phyloP scores from a whole-genome alignment of 805 yeast species.

The Metschnikowia cubensis region DNA sequence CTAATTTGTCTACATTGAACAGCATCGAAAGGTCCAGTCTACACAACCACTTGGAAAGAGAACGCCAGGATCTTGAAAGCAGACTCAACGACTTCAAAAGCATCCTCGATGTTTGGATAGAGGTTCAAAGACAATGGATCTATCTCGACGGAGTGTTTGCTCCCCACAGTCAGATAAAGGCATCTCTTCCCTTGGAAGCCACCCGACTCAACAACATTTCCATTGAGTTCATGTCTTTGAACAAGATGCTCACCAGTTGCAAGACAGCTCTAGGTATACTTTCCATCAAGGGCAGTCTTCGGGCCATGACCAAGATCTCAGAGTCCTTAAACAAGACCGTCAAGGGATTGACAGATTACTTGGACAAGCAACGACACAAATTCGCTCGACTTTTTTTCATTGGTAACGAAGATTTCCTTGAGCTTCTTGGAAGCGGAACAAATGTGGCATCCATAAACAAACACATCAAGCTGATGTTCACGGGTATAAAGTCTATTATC shows the following conservation, averaged over 20 bases:
- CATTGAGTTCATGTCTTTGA: slow-evolving; percentile 52
- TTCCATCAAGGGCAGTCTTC: slow-evolving; percentile 45
- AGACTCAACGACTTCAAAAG: slow-evolving; percentile 48
- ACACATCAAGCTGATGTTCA: slow-evolving; percentile 68
- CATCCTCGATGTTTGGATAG: slow-evolving; percentile 69
- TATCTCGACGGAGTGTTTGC: slow-evolving; percentile 79
- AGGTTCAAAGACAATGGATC: slow-evolving; percentile 85
- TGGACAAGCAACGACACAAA: slow-evolving; percentile 71
- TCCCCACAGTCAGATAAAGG: slow-evolving; percentile 49
- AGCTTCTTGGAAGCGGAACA: slow-evolving; percentile 65
- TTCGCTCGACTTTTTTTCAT: slow-evolving; percentile 84
- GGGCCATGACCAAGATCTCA: slow-evolving; percentile 44
- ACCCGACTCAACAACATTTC: slow-evolving; percentile 61
- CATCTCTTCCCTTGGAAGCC: slow-evolving; percentile 66
- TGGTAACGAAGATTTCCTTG: slow-evolving; percentile 87
- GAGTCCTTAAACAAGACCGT: slow-evolving; percentile 58
- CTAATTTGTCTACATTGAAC: slow-evolving; percentile 56
- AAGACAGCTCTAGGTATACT: slow-evolving; percentile 54
- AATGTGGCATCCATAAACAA: slow-evolving; percentile 47
- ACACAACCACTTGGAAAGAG: slow-evolving; percentile 56
- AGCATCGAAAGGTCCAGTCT: slow-evolving; percentile 72
- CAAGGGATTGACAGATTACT: slow-evolving; percentile 66
- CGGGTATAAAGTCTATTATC: slow-evolving; percentile 50
- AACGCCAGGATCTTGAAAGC: slow-evolving; percentile 50
- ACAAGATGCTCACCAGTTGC: slow-evolving; percentile 47